Percentiles rank a stretch among this genome's conserved stretches.
Conservation (phyloP, 169 alveolate species). For the Plasmodium adleri region DNA sequence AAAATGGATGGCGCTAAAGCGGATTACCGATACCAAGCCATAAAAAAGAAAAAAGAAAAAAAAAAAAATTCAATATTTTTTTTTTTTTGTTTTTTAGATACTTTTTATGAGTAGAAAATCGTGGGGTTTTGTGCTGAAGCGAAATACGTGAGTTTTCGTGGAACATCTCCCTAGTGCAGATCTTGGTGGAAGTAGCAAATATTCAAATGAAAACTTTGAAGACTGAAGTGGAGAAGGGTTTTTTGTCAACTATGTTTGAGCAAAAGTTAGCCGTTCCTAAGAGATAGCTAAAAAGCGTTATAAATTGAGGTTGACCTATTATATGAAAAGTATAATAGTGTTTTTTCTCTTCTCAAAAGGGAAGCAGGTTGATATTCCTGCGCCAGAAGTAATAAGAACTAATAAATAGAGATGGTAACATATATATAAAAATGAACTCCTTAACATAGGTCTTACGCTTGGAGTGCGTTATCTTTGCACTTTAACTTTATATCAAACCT, state of each 20-base stretch:
- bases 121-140: constrained; percentile 92
- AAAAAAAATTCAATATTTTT: constrained; percentile 23
- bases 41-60: constrained; percentile 4
- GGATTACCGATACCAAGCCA: constrained; percentile 92
- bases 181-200: constrained; percentile 95
- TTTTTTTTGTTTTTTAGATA: constrained; percentile 78
- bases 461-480: constrained; percentile 94
- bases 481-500: constrained; percentile 90
- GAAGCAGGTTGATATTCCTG: constrained; percentile 92
- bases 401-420: constrained; percentile 78
- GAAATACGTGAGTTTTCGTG: constrained; percentile 92
- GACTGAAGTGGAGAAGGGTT: constrained; percentile 96
- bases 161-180: constrained; percentile 94
- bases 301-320: constrained; percentile 59
- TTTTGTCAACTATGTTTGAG: constrained; percentile 93
- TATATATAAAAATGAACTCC: constrained; percentile 86
- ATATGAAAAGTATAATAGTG: constrained; percentile 21
- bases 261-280: constrained; percentile 95
- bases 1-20: constrained; percentile 94
- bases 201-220: constrained; percentile 94
- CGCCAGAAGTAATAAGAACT: constrained; percentile 87
- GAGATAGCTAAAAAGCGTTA: constrained; percentile 87
- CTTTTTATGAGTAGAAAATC: constrained; percentile 93
- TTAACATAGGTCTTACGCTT: constrained; percentile 90
- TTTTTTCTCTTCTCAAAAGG: constrained; percentile 84